A percentile compares a stretch with the other conserved stretches of the same genome.
Conservation (phyloP, 305 asterid species). For the Plantago coronopus region DNA sequence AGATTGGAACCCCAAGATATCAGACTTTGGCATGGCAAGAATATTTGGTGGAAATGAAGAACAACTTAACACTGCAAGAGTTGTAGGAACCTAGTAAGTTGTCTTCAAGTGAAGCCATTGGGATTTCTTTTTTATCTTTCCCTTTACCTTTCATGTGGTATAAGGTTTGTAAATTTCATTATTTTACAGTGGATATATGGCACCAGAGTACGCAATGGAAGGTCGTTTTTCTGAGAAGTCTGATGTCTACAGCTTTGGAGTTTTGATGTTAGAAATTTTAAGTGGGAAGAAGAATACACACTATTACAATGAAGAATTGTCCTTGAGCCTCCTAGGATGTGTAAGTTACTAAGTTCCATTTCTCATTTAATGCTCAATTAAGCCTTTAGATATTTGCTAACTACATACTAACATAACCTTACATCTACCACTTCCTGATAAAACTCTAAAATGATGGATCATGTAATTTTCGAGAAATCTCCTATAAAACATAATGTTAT, state of each 20-base stretch:
- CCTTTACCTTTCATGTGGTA: background rate
- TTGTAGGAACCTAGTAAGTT: slow-evolving; percentile 54
- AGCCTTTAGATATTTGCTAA: too few species aligned
- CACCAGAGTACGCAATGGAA: slow-evolving; percentile 50
- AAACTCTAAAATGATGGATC: background rate
- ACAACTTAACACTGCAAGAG: slow-evolving; percentile 45
- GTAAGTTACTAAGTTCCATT: slow-evolving; percentile 34
- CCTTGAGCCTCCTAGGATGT: slow-evolving; percentile 40
- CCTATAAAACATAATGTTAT: background rate
- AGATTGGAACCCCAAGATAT: slow-evolving; percentile 55
- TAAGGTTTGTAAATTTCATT: background rate
- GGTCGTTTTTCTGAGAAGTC: slow-evolving; percentile 48
- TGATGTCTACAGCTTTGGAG: slow-evolving; percentile 47
- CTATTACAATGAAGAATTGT: slow-evolving; percentile 34
- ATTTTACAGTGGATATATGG: slow-evolving; percentile 44
- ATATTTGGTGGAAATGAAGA: slow-evolving; percentile 47
- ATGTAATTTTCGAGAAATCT: background rate
- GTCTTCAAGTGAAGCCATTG: background rate
- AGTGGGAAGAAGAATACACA: slow-evolving; percentile 42
- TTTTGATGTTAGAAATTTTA: slow-evolving; percentile 39
- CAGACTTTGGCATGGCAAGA: slow-evolving; percentile 59
- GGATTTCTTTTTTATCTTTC: background rate
- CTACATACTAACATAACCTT: too few species aligned
- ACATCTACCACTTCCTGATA: too few species aligned
- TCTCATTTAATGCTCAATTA: background rate